A percentile compares a stretch with the other conserved stretches of the same genome.
phyloP scores from a whole-genome alignment of 139 green algal genomes.

The Astrephomene gubernaculifera region DNA sequence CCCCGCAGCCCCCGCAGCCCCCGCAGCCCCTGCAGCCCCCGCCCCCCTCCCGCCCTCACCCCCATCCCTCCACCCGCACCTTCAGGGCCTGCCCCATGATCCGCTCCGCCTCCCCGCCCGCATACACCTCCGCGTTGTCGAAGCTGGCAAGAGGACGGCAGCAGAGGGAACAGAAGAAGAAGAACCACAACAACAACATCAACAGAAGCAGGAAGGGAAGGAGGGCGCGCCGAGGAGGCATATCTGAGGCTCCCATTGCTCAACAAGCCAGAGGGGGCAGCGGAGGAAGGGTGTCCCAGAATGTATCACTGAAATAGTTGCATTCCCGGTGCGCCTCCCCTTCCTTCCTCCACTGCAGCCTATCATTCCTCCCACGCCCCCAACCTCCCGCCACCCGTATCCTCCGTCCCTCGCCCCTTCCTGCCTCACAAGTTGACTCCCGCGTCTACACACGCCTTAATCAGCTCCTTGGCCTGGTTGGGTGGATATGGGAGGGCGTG shows the following conservation, averaged over 20 bases:
- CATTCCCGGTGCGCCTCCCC: background rate
- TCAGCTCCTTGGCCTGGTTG: conserved; percentile 70
- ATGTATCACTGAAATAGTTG: background rate
- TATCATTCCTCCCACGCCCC: background rate
- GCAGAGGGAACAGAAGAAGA: background rate
- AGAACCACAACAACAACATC: too few species aligned
- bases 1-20: too few species aligned
- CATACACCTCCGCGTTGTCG: conserved; percentile 92
- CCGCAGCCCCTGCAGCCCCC: too few species aligned
- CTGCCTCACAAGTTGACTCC: conserved; percentile 81
- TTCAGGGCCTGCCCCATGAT: conserved; percentile 89
- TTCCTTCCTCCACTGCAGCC: background rate
- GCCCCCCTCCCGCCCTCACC: background rate
- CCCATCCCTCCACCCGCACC: conserved; percentile 18
- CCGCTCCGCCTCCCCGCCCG: conserved; percentile 76
- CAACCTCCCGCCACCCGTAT: background rate
- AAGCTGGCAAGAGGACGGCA: conserved; percentile 65
- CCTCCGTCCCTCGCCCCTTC: background rate
- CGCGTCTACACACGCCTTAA: conserved; percentile 60
- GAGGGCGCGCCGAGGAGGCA: too few species aligned
- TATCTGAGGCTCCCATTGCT: too few species aligned
- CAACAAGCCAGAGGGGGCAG: background rate
- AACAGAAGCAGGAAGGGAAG: too few species aligned
- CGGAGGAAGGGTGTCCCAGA: background rate
- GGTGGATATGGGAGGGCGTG: too few species aligned